Conservation (phyloP, 495 filamentous ascomycete genomes). For the Umbilicaria muhlenbergii region DNA sequence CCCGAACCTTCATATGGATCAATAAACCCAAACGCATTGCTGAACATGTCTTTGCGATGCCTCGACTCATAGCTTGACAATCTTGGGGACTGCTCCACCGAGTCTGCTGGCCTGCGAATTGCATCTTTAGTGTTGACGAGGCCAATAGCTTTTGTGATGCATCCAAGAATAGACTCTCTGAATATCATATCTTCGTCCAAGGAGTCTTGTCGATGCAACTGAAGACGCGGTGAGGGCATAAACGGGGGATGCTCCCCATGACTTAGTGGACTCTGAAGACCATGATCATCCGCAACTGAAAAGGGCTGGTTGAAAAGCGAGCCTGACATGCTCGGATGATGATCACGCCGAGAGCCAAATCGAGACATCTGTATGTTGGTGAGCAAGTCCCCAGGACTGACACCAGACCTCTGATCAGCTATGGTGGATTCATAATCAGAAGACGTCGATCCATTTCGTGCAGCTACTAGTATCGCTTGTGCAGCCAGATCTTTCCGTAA, state of each 20-base stretch:
- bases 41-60: constrained; percentile 71
- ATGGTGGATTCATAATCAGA: background rate
- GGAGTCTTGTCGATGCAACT: constrained; percentile 51
- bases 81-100: constrained; percentile 69
- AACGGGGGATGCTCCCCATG: constrained; percentile 43
- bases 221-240: constrained; percentile 32
- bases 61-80: constrained; percentile 75
- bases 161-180: constrained; percentile 79
- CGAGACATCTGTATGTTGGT: constrained; percentile 64
- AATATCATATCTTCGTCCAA: constrained; percentile 78
- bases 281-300: constrained; percentile 15
- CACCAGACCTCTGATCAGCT: constrained; percentile 15
- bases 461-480: constrained; percentile 38
- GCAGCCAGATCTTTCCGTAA: constrained; percentile 71
- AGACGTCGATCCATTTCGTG: constrained; percentile 13
- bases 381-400: constrained; percentile 65
- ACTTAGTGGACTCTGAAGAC: constrained; percentile 38
- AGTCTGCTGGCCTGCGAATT: constrained; percentile 46
- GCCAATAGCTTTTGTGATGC: constrained; percentile 90
- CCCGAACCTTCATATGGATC: constrained; percentile 70
- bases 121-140: constrained; percentile 50
- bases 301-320: constrained; percentile 16
- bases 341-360: constrained; percentile 20
- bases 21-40: constrained; percentile 88
- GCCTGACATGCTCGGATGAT: constrained; percentile 1